Percentiles rank a stretch among this genome's conserved stretches.
Evolutionary conservation across 805 yeast species (phyloP).

Genomic region (Starmerella apis): DNA sequence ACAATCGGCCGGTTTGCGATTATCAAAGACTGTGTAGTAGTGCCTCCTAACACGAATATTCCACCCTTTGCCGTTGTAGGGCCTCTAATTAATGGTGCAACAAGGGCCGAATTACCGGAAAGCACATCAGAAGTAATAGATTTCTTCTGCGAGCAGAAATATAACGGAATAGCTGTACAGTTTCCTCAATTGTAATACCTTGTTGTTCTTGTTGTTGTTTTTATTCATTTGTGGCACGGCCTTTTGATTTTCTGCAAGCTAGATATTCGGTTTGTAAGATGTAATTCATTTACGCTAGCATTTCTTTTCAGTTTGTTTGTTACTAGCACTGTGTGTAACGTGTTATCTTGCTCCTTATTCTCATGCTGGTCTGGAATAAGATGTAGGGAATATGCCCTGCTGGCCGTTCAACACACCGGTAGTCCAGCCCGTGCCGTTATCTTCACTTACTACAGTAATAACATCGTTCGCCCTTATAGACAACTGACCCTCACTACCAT

Average conservation of each 20-base stretch:
- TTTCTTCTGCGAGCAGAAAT: conserved; percentile 26
- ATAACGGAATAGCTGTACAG: conserved; percentile 25
- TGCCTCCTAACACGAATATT: conserved; percentile 29
- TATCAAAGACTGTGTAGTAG: conserved; percentile 33
- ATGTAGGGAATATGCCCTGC: conserved; percentile 67
- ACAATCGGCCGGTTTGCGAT: conserved; percentile 32
- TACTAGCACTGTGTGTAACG: neutral
- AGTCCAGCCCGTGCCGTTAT: conserved; percentile 88
- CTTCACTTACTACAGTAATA: conserved; percentile 51
- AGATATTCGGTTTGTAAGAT: too few species aligned
- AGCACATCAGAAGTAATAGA: conserved; percentile 29
- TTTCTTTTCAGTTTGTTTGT: neutral
- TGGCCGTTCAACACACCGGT: conserved; percentile 66
- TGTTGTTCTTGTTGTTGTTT: neutral
- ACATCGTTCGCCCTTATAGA: conserved; percentile 62
- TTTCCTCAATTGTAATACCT: conserved; percentile 11
- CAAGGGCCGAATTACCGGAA: conserved; percentile 28
- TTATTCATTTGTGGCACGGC: too few species aligned
- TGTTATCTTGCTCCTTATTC: neutral
- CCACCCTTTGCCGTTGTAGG: conserved; percentile 34
- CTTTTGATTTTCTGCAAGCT: too few species aligned
- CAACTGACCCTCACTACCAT: conserved; percentile 68
- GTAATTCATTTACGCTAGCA: too few species aligned
- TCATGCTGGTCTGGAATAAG: conserved; percentile 40
- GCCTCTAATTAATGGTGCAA: conserved; percentile 20